Conservation (phyloP, 306 rosid genomes). For the Citrullus colocynthis region DNA sequence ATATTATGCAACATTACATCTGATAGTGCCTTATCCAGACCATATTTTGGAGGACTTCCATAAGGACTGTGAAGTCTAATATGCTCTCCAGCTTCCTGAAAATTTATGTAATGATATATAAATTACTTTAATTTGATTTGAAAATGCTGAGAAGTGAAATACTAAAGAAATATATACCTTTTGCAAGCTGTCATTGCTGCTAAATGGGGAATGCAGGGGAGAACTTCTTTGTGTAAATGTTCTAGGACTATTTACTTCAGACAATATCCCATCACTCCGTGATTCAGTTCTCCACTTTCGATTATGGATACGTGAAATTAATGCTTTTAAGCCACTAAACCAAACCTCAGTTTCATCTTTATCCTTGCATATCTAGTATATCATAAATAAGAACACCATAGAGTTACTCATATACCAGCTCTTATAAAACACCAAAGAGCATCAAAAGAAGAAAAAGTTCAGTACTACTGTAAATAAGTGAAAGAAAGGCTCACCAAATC, state of each 20-base stretch:
- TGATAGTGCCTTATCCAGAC: constrained; percentile 74
- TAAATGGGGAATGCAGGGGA: constrained; percentile 85
- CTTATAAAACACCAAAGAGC: neutral
- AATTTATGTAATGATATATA: constrained; percentile 17
- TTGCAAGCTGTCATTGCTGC: constrained; percentile 87
- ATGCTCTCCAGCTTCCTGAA: constrained; percentile 82
- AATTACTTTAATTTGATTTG: constrained; percentile 9
- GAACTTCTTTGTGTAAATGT: constrained; percentile 92
- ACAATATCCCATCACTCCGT: constrained; percentile 90
- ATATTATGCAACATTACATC: constrained; percentile 72
- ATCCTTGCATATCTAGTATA: constrained; percentile 91
- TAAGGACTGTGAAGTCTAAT: constrained; percentile 87
- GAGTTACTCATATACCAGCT: constrained; percentile 10
- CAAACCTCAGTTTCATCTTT: constrained; percentile 99
- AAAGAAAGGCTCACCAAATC: constrained; percentile 57
- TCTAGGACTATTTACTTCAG: constrained; percentile 97
- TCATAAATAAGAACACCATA: constrained; percentile 18
- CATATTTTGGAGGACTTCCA: constrained; percentile 93
- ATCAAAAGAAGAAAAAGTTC: neutral
- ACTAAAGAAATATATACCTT: constrained; percentile 43
- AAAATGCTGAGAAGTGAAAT: constrained; percentile 7
- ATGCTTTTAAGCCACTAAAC: constrained; percentile 96
- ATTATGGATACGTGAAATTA: constrained; percentile 73
- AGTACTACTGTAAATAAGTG: constrained; percentile 1
- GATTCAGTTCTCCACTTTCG: constrained; percentile 98